Percentiles rank a stretch among this genome's conserved stretches.
Evolutionary conservation across 2,329 filamentous ascomycete genomes (phyloP).

Genomic region (Lomentospora prolificans): DNA sequence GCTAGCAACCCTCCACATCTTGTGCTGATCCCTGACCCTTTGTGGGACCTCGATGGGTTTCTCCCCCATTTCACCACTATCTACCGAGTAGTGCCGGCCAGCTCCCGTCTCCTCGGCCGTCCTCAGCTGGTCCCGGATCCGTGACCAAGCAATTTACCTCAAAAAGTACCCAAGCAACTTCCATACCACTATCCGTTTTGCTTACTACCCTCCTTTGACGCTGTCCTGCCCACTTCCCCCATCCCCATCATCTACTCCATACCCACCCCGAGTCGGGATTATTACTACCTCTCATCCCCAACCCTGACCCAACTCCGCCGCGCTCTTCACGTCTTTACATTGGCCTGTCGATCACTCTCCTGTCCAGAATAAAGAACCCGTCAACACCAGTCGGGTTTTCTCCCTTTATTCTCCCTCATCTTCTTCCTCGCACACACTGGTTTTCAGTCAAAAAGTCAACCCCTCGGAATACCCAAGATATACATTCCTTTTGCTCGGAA

Average conservation of each 20-base stretch:
- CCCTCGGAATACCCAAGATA: too few relatives aligned
- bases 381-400: neutral
- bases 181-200: neutral
- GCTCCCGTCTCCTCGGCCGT: neutral
- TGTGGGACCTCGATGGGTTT: neutral
- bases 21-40: constrained; percentile 6
- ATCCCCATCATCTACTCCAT: constrained; percentile 6
- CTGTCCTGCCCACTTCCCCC: constrained; percentile 3
- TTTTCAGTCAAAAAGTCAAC: too few relatives aligned
- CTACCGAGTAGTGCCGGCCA: constrained; percentile 4
- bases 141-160: constrained; percentile 5
- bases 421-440: neutral
- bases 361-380: neutral
- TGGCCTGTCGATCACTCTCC: constrained; percentile 37
- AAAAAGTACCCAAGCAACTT: constrained; percentile 1
- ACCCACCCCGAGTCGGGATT: neutral
- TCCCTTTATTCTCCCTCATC: neutral
- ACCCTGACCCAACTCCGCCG: neutral
- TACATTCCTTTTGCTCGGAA: neutral
- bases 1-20: neutral
- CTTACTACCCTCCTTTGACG: neutral
- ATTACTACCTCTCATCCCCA: neutral
- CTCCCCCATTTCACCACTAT: neutral
- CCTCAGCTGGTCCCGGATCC: constrained; percentile 6
- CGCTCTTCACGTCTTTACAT: constrained; percentile 31